Evolutionary conservation across 1,284 basidiomycete genomes (phyloP), one percentile per base, ranked within the genome.

Genomic region (Cutaneotrichosporon sp.): DNA sequence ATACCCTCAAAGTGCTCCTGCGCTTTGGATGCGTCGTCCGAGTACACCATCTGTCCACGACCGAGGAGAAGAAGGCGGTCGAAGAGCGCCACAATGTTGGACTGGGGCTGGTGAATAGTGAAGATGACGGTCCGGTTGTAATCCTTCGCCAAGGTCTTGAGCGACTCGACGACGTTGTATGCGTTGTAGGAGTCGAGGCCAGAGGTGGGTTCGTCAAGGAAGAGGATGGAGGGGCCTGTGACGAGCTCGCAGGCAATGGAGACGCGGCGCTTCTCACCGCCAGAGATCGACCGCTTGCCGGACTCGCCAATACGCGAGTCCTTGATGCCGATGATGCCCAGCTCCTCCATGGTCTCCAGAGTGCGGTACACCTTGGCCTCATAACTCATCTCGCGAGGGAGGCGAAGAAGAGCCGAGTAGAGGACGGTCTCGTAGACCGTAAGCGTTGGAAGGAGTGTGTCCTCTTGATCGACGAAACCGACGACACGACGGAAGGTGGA

Each of bases 181-280:
- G 95, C 95, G 70, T 98, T 98, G 82, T 88, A 97, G 0, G 95
- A 88, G 72, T 99, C 95, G 38, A 97, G 84, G 61, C 93, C 94
- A 58, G 91, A 93, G 0, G 95, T 98, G 2, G 95, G 95, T 74
- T 99, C 95, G 72, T 99, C 95, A 58, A 97, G 83, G 83, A 98
- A 97, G 50, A 99, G 79, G 60, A 99, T 94, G 0, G 91, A 93
- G 4, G 95, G 95, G 55, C 91, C 92, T 0, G 95, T 99, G 42
- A 98, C 95, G 25, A 99, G 84, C 80, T 98, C 95, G 76, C 95
- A 98, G n/a, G 95, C 95, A 67, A 99, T 98, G 0, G 91, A 93
- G 1, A 95, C 95, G 20, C 94, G 85, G 54, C 94, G 86, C 82
- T 97, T 97, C 83, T 95, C 95, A 18, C 95, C 95, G 50, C 95